Base-by-base conservation (phyloP, 176 grass and related monocot genomes). In the Rhipidocladum racemiflorum region DNA sequence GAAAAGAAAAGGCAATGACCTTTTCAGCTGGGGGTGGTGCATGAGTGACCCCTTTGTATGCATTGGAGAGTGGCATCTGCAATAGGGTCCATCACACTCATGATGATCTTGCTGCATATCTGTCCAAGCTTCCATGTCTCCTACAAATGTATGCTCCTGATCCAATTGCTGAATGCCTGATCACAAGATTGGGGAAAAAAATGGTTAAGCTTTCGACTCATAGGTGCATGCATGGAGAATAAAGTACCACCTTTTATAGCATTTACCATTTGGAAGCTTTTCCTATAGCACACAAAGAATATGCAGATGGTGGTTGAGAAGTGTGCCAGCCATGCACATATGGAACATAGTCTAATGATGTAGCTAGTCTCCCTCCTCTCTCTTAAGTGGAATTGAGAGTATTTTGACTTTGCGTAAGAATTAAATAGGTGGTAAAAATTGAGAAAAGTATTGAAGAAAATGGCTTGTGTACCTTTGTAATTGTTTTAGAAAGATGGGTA, bases 1-100 rank as follows among this genome's bases (percentile, higher is more conserved):
- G 83, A 90, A 78, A 76, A 75, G 55, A 53, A 86, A 87, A 87
- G 84, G 50, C 81, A 79, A 36, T 76, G 59, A 90, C 88, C 88
- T 90, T 83, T 83, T 86, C 88, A 87, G 88, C 34, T 83, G 74
- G 29, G 34, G 54, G 51, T 65, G 71, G 24, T 81, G 79, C 21
- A 83, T 72, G 32, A 76, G 81, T 83, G 88, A 78, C 9, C 53
- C 56, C 65, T 66, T 74, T 59, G 70, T 72, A 55, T 74, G 84
- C 45, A 61, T 90, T 83, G 84, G 61, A 73, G 73, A 78, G 75
- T n/a, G 60, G 44, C 81, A 65, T 61, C 70, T 8, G 81, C 81
- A 70, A 74, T 18, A 78, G 65, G 84, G 78, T 78, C 57, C 72
- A 42, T 61, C 64, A 57, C 79, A 28, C 79, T 61, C 85, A 27